Evolutionary conservation across 23 red algal genomes (phyloP).

Genomic region (Gracilaria gracilis): DNA sequence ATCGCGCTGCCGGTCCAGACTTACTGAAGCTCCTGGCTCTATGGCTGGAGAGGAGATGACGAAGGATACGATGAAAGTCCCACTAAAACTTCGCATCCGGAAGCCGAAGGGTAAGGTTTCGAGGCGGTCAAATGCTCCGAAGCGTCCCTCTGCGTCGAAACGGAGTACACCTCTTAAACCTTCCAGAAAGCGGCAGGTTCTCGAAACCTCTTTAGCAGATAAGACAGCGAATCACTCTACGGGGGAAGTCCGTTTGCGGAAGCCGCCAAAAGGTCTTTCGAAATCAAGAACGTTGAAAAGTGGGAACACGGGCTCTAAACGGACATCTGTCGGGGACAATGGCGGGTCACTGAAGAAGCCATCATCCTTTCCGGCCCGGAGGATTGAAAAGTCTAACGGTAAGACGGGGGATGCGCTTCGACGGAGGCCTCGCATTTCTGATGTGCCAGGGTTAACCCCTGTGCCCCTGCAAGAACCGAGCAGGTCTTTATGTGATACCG

Average conservation of each 20-base stretch:
- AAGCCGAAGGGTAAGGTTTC: constrained; percentile 9
- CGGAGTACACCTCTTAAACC: background rate
- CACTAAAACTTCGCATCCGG: background rate
- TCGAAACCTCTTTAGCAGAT: background rate
- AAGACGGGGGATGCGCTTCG: background rate
- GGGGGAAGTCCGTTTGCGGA: background rate
- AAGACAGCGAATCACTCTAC: background rate
- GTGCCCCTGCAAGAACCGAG: constrained; percentile 17
- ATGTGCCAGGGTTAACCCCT: constrained; percentile 1
- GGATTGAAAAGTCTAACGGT: background rate
- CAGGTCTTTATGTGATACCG: background rate
- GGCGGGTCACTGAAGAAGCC: constrained; percentile 5
- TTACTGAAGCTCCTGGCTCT: background rate
- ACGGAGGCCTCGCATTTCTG: background rate
- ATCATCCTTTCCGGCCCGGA: background rate
- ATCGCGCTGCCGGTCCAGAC: background rate
- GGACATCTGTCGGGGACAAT: background rate
- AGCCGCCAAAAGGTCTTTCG: background rate
- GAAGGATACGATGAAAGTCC: background rate
- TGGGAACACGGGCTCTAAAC: background rate
- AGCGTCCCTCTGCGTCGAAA: background rate
- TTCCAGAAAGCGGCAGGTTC: background rate
- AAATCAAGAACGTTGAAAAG: background rate
- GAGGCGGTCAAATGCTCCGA: background rate
- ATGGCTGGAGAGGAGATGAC: background rate